A percentile compares a stretch with the other conserved stretches of the same genome.
phyloP scores from a whole-genome alignment of 768 basidiomycete genomes.

The Grammothele lineata region DNA sequence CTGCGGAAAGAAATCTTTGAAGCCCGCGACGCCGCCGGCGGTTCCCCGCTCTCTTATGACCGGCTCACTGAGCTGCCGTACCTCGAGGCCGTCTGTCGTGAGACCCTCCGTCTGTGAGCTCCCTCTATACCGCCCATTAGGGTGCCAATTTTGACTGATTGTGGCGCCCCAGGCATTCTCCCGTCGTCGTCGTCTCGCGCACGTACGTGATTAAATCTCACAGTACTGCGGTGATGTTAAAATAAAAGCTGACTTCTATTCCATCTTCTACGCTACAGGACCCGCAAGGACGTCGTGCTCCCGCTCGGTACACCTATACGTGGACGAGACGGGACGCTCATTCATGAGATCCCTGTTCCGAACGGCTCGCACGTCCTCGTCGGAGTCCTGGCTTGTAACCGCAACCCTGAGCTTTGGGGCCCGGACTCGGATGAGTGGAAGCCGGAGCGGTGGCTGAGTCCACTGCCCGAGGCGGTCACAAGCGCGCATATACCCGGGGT shows the following conservation, averaged over 20 bases:
- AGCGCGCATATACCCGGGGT: conserved; percentile 4
- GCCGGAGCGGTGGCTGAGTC: conserved; percentile 14
- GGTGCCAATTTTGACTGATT: no score
- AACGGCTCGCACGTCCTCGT: conserved; percentile 13
- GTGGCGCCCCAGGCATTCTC: no score
- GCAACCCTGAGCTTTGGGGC: conserved; percentile 17
- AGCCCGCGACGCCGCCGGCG: conserved; percentile 6
- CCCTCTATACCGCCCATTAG: no score
- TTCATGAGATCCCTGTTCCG: conserved; percentile 23
- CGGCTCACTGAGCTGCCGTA: not conserved
- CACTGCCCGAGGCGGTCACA: conserved; percentile 3
- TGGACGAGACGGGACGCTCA: conserved; percentile 25
- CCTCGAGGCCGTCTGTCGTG: conserved; percentile 4
- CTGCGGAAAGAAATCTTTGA: conserved; percentile 18
- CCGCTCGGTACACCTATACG: conserved; percentile 27
- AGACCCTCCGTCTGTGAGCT: conserved; percentile 6
- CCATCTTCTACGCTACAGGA: no score
- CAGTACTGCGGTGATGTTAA: no score
- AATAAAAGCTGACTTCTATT: no score
- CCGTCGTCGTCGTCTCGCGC: no score
- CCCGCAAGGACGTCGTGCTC: conserved; percentile 22
- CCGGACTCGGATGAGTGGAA: conserved; percentile 17
- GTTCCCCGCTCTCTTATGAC: not conserved
- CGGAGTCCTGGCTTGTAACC: conserved; percentile 19
- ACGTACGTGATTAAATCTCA: no score